A percentile compares a stretch with the other conserved stretches of the same genome.
Evolutionary conservation across 1,284 basidiomycete species (phyloP).

Genomic region (Acaromyces ingoldii): DNA sequence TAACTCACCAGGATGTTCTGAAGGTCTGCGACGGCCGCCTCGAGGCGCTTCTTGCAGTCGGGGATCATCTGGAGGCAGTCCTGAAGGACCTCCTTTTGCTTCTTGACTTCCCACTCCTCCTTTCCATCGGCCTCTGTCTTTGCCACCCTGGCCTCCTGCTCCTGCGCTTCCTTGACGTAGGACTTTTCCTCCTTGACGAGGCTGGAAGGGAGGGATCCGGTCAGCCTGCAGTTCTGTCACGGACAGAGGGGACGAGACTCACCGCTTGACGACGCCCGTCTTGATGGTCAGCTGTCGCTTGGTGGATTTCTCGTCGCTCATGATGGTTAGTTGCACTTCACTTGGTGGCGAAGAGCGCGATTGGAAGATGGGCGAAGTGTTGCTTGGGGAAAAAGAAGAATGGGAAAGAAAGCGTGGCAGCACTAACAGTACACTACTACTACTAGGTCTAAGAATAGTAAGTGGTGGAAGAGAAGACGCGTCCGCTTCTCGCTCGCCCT

Average conservation of each 20-base stretch:
- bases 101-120: constrained; percentile 37
- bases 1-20: constrained; percentile 23
- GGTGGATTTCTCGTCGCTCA: constrained; percentile 16
- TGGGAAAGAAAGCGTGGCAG: too few relatives aligned
- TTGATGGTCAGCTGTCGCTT: constrained; percentile 39
- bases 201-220: constrained; percentile 7
- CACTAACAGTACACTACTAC: too few relatives aligned
- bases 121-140: constrained; percentile 20
- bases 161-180: constrained; percentile 16
- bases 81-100: constrained; percentile 28
- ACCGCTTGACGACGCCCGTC: constrained; percentile 39
- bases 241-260: background rate
- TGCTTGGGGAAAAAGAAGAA: constrained; percentile 1
- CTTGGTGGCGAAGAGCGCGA: background rate
- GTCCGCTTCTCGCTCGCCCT: too few relatives aligned
- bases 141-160: constrained; percentile 20
- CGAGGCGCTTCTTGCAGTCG: constrained; percentile 27
- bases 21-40: constrained; percentile 24
- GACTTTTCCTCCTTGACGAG: constrained; percentile 34
- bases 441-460: too few relatives aligned
- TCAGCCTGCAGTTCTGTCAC: background rate
- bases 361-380: too few relatives aligned
- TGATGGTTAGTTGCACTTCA: constrained; percentile 1
- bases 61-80: constrained; percentile 40
- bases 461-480: too few relatives aligned